These are phyloP conservation scores for Pisolithus tinctorius DNA, from an alignment of 768 basidiomycete genomes.

Conservation along the genomic window DNA sequence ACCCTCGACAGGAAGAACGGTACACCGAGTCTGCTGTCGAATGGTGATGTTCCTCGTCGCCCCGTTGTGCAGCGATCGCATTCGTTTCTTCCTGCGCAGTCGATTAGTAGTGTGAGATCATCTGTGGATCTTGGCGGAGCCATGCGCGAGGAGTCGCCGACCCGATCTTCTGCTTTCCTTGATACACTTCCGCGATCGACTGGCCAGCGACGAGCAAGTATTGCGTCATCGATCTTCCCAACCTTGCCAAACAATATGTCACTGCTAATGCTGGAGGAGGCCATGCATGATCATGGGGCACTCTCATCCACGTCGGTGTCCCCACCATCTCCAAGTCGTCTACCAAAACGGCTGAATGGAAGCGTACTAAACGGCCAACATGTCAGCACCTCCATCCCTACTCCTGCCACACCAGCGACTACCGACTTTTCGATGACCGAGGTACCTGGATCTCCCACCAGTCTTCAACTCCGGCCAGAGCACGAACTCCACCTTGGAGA, in stretches of 20 bases:
- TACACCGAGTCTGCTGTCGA: constrained; percentile 10
- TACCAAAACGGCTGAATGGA: constrained; percentile 13
- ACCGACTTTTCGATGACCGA: constrained; percentile 56
- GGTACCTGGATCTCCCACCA: constrained; percentile 59
- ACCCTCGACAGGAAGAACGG: not conserved
- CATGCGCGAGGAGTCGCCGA: constrained; percentile 15
- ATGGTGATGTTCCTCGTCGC: constrained; percentile 11
- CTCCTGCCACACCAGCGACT: constrained; percentile 44
- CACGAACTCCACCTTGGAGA: constrained; percentile 71
- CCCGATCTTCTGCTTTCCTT: not conserved
- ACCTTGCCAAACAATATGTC: constrained; percentile 68
- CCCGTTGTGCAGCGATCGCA: constrained; percentile 14
- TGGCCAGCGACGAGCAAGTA: constrained; percentile 32
- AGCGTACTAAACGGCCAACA: constrained; percentile 4
- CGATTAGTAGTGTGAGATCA: constrained; percentile 10
- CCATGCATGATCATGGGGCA: constrained; percentile 14
- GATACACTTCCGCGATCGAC: constrained; percentile 24
- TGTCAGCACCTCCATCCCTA: constrained; percentile 28
- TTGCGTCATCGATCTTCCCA: constrained; percentile 58
- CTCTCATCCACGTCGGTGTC: constrained; percentile 18
- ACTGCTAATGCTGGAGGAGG: constrained; percentile 44
- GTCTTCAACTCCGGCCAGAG: constrained; percentile 63
- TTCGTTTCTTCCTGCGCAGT: constrained; percentile 16
- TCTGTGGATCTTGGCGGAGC: constrained; percentile 3
- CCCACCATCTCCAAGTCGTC: constrained; percentile 29